Conservation (phyloP, 1,284 basidiomycete species). For the Ceratobasidium sp. region DNA sequence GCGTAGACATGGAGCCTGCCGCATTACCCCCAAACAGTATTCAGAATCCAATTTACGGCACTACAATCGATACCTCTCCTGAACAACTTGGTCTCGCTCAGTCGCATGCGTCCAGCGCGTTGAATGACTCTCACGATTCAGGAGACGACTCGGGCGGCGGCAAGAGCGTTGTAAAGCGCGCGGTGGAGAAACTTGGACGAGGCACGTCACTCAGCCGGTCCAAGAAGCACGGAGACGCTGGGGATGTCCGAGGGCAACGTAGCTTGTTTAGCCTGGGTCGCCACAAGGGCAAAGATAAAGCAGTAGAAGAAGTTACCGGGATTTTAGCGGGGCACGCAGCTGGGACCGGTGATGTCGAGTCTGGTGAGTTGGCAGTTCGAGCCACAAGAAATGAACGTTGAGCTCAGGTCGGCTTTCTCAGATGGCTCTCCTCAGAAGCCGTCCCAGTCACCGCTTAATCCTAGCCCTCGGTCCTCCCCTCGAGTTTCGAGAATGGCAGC, state of each 20-base stretch:
- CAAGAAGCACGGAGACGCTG: conserved; percentile 15
- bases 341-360: conserved; percentile 54
- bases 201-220: conserved; percentile 29
- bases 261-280: conserved; percentile 69
- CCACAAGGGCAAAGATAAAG: conserved; percentile 64
- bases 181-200: conserved; percentile 37
- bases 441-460: conserved; percentile 82
- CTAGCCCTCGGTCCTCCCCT: conserved; percentile 20
- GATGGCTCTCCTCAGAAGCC: conserved; percentile 52
- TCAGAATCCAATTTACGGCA: conserved; percentile 53
- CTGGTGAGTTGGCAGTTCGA: conserved; percentile 33
- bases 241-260: conserved; percentile 56
- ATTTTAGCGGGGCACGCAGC: conserved; percentile 48
- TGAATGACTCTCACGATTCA: conserved; percentile 31
- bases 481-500: conserved; percentile 33
- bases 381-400: conserved; percentile 5
- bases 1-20: conserved; percentile 19
- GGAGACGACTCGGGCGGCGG: conserved; percentile 32
- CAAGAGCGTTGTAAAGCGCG: conserved; percentile 20
- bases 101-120: neutral
- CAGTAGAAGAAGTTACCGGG: conserved; percentile 50
- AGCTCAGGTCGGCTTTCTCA: conserved; percentile 15
- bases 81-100: conserved; percentile 50
- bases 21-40: conserved; percentile 47
- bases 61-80: conserved; percentile 53